Conservation (phyloP, 2,329 filamentous ascomycete genomes). For the Talaromyces verruculosus region DNA sequence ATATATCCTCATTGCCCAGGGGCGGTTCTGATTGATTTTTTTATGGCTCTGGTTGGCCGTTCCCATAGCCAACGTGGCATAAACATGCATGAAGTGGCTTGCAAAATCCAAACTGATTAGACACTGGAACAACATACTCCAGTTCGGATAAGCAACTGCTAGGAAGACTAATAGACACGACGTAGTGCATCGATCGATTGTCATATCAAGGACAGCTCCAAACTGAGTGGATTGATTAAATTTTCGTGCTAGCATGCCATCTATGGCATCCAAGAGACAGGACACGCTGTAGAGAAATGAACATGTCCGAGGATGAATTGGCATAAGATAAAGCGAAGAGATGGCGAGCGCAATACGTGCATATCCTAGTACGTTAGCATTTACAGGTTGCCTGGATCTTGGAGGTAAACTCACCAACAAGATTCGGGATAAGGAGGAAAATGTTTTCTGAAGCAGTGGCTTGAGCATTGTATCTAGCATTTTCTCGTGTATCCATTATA, state of each 20-base stretch:
- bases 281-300: conserved; percentile 83
- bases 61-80: conserved; percentile 85
- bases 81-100: conserved; percentile 99
- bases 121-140: conserved; percentile 89
- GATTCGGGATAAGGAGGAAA: conserved; percentile 11
- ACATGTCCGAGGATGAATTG: conserved; percentile 90
- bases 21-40: conserved; percentile 82
- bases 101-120: conserved; percentile 90
- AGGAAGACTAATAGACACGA: conserved; percentile 92
- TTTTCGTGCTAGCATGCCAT: conserved; percentile 81
- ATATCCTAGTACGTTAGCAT: conserved; percentile 58
- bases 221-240: conserved; percentile 93
- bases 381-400: background rate
- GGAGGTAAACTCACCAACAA: conserved; percentile 1
- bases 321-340: conserved; percentile 97
- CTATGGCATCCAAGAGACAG: conserved; percentile 90
- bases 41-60: conserved; percentile 85
- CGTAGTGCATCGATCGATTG: conserved; percentile 95
- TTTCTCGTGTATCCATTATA: background rate
- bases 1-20: conserved; percentile 87
- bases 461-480: background rate
- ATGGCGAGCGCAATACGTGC: conserved; percentile 75
- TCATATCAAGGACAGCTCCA: conserved; percentile 96
- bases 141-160: conserved; percentile 87
- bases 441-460: background rate